A percentile compares a stretch with the other conserved stretches of the same genome.
phyloP scores from a whole-genome alignment of 192 early-diverging fungal genomes.

The Mortierella alpina region DNA sequence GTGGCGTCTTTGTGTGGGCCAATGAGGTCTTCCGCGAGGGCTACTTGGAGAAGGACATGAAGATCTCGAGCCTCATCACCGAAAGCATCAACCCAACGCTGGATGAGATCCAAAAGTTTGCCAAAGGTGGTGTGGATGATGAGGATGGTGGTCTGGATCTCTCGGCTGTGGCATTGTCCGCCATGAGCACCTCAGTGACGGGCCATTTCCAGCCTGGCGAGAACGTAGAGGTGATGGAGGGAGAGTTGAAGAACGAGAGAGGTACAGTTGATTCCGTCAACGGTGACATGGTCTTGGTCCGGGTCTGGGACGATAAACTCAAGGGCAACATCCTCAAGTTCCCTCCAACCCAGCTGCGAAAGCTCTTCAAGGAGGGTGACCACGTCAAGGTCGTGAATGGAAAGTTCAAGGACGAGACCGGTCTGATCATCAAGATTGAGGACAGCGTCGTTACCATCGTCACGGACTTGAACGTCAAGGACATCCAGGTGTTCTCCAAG shows the following conservation, averaged over 20 bases:
- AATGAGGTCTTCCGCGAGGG: slow-evolving; percentile 76
- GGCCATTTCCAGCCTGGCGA: slow-evolving; percentile 82
- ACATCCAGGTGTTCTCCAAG: slow-evolving; percentile 90
- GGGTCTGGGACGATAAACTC: slow-evolving; percentile 68
- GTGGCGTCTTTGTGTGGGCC: slow-evolving; percentile 69
- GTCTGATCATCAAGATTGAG: slow-evolving; percentile 88
- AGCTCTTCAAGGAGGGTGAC: slow-evolving; percentile 92
- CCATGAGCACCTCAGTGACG: slow-evolving; percentile 61
- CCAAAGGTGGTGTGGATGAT: slow-evolving; percentile 77
- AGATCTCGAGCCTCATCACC: slow-evolving; percentile 68
- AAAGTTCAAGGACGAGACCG: slow-evolving; percentile 84
- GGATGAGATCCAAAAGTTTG: slow-evolving; percentile 91
- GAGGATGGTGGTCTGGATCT: slow-evolving; percentile 68
- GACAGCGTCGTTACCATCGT: slow-evolving; percentile 84
- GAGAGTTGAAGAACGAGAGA: slow-evolving; percentile 81
- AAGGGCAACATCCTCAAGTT: slow-evolving; percentile 62
- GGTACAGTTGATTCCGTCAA: slow-evolving; percentile 83
- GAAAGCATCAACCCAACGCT: slow-evolving; percentile 87
- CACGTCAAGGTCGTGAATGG: slow-evolving; percentile 95
- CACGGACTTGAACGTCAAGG: slow-evolving; percentile 73
- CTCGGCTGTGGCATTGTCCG: slow-evolving; percentile 59
- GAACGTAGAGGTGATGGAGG: slow-evolving; percentile 85
- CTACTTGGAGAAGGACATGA: slow-evolving; percentile 87
- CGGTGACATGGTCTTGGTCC: slow-evolving; percentile 77
- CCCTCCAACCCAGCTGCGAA: slow-evolving; percentile 79